Evolutionary conservation across 305 asterid species (phyloP).

Genomic region (Fraxinus angustifolia): DNA sequence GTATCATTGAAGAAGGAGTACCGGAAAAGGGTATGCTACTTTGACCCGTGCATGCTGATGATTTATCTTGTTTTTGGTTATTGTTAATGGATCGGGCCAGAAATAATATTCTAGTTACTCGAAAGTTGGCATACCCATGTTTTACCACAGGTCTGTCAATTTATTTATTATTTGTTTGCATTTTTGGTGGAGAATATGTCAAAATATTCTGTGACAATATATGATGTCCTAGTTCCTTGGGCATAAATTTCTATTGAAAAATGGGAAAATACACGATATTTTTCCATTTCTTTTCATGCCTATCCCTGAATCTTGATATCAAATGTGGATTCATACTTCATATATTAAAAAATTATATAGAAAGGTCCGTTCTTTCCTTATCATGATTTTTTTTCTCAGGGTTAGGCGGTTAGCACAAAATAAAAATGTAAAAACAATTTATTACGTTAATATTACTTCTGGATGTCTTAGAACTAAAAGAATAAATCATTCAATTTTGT

Average conservation of each 20-base stretch:
- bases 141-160: background rate
- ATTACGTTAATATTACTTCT: background rate
- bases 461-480: background rate
- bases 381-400: background rate
- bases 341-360: background rate
- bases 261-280: background rate
- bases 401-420: background rate
- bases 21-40: conserved; percentile 66
- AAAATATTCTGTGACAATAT: background rate
- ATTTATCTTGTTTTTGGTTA: background rate
- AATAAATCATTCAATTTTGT: background rate
- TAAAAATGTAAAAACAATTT: background rate
- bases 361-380: background rate
- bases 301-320: background rate
- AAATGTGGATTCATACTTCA: background rate
- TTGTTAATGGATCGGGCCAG: conserved; percentile 8
- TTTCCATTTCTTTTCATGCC: background rate
- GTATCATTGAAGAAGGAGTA: conserved; percentile 80
- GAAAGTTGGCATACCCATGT: background rate
- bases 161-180: background rate
- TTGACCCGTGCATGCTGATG: background rate
- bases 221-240: background rate
- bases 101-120: background rate
- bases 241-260: background rate
- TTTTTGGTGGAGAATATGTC: background rate